Percentiles rank a stretch among this genome's conserved stretches.
Evolutionary conservation across 306 rosid species (phyloP).

Genomic region (Fragaria iinumae): DNA sequence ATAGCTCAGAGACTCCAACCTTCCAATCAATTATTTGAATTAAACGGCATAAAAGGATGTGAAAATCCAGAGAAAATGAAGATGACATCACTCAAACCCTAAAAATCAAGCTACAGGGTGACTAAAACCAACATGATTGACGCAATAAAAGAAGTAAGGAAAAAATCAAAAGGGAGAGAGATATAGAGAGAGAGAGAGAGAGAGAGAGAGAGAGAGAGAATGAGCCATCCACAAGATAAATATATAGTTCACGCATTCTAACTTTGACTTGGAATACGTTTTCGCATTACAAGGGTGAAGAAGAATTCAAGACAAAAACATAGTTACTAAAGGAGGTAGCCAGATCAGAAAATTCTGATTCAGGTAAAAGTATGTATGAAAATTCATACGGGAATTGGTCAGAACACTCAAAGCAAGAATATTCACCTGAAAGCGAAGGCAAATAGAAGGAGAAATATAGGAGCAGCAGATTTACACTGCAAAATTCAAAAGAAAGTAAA

Average conservation of each 20-base stretch:
- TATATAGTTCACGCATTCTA: background rate
- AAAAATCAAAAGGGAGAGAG: too few species aligned
- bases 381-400: constrained; percentile 8
- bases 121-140: constrained; percentile 13
- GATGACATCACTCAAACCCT: constrained; percentile 13
- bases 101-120: background rate
- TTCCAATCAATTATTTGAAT: constrained; percentile 37
- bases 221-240: background rate
- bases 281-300: background rate
- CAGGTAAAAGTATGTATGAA: constrained; percentile 13
- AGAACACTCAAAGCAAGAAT: constrained; percentile 31
- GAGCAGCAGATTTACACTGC: constrained; percentile 99
- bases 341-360: background rate
- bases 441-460: constrained; percentile 92
- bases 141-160: background rate
- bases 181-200: background rate
- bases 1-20: constrained; percentile 91
- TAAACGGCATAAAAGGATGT: constrained; percentile 25
- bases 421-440: constrained; percentile 92
- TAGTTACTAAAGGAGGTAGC: background rate
- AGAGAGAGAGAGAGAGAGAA: background rate
- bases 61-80: constrained; percentile 3
- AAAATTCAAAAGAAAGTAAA: constrained; percentile 30
- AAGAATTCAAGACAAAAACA: background rate
- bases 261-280: background rate